Base-by-base conservation (phyloP, 371 early-diverging fungal genomes). In the Apophysomyces sp. region DNA sequence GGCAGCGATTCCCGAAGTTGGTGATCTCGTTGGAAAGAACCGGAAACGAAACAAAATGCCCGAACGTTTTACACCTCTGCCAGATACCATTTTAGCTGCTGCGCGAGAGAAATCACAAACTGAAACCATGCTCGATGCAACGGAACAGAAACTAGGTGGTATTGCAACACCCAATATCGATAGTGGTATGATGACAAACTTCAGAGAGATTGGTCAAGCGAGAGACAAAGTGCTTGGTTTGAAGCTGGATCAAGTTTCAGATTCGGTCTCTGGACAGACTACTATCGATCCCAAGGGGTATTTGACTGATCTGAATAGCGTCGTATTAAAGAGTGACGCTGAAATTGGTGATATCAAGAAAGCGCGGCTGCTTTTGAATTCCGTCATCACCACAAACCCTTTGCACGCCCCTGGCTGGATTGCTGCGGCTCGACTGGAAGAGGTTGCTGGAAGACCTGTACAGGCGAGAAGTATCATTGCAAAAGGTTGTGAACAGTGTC, bases 381-480 rank as follows among this genome's bases (percentile, higher is more conserved):
- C 96, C 0, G 94, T 97, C 31, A 95, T 90, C 31, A 87, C 85
- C 3, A 92, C 98, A 0, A 97, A 97, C 73, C 97, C 97, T 2
- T 93, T 91, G 61, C 93, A 96, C 63, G 96, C 96, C 4, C 94
- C 98, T 15, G 96, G 96, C 37, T 98, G 99, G 98, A 97, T 98
- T 71, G 98, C 98, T 2, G 95, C 96, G 9, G 98, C 99, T 18
- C 89, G 98, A 58, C 72, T 98, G 41, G 99, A 98, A 72, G 97
- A 98, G 69, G 88, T 92, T 0, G 95, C 96, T 1, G 91, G 92
- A 15, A 91, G 96, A 65, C 71, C 87, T 44, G 82, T 84, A 2
- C 88, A 90, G 18, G 99, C 99, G 5, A 80, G 98, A 26, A 86
- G 83, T 34, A 78, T 91, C 16, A 94, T 98, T 64, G 88, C 92